Evolutionary conservation across 495 filamentous ascomycete species (phyloP).

Genomic region (Xylaria acuta): DNA sequence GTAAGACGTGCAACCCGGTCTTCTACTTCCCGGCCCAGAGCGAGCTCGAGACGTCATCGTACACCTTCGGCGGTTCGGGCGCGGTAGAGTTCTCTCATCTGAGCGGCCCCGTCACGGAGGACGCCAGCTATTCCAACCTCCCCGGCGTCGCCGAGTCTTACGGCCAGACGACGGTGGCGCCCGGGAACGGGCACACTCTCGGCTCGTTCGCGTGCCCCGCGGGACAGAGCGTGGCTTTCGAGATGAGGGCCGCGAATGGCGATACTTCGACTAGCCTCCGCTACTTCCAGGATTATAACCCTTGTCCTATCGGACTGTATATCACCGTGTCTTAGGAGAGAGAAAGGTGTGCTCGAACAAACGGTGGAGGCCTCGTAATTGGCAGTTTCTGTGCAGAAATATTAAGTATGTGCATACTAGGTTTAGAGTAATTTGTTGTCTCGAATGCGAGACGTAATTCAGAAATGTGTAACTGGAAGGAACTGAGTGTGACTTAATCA

Average conservation of each 20-base stretch:
- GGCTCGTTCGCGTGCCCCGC: slow-evolving; percentile 62
- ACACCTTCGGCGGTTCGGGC: slow-evolving; percentile 64
- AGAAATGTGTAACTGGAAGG: no score
- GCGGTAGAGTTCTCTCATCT: slow-evolving; percentile 60
- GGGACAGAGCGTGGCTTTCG: slow-evolving; percentile 56
- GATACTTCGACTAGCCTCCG: slow-evolving; percentile 59
- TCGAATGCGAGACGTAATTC: no score
- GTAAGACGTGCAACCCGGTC: slow-evolving; percentile 67
- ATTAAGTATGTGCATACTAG: no score
- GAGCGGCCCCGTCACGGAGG: slow-evolving; percentile 40
- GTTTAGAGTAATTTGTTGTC: no score
- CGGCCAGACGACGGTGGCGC: slow-evolving; percentile 55
- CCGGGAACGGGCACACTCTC: slow-evolving; percentile 64
- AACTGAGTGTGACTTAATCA: no score
- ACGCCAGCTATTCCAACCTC: slow-evolving; percentile 59
- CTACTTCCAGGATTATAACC: slow-evolving; percentile 69
- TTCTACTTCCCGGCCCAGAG: slow-evolving; percentile 67
- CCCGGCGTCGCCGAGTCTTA: slow-evolving; percentile 55
- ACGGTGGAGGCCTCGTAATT: not conserved
- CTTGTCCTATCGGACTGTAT: slow-evolving; percentile 68
- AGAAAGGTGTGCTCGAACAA: not conserved
- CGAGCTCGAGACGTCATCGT: slow-evolving; percentile 62
- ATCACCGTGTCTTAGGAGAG: slow-evolving; percentile 49
- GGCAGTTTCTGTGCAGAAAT: not conserved
- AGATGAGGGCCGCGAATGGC: slow-evolving; percentile 53